Evolutionary conservation across 768 basidiomycete genomes (phyloP), one percentile per base, ranked within the genome.

Genomic region (Phylloporus scabripes): DNA sequence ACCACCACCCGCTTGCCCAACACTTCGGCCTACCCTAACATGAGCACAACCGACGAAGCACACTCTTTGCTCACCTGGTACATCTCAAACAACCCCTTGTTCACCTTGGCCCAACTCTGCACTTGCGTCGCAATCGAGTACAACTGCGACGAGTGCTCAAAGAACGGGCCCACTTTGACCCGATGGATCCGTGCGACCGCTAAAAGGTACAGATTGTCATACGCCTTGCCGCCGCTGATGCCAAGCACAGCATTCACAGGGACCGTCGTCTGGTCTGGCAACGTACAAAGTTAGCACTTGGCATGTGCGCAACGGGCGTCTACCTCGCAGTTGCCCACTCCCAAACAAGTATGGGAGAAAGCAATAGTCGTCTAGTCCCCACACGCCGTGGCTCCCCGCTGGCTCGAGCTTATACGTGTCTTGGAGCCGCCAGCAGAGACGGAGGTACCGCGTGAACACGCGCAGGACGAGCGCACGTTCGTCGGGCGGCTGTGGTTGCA

Each of bases 371-470:
- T 97, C 94, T 32, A 98, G 70, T 1, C 94, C 96, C 96, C 95
- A 99, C 0, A 97, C 95, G 4, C 96, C 96, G 63, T 97, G 94
- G 54, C 90, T 94, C 7, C 96, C 96, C 2, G 96, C 96, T 5
- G 94, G 93, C 67, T 97, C 95, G 9, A 99, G 81, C 42, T 75
- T 81, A 65, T 97, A 99, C 28, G 80, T 78, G 54, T 92, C 88
- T 64, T 97, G 93, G 14, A 97, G 74, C 49, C 76, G 78, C 81
- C 90, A 93, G 53, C 86, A 88, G 29, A 97, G 74, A 29, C 76
- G 74, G 37, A 93, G 70, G 64, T 99, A 99, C 38, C 86, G 80
- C 23, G 78, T 62, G 57, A 89, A 91, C 11, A 92, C 71, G n/a
- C 57, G 61, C n/a, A 87, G 66, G 12, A 79, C 75, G 18, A 80